phyloP scores from a whole-genome alignment of 305 asterid species.

The Stenogyne calaminthoides region DNA sequence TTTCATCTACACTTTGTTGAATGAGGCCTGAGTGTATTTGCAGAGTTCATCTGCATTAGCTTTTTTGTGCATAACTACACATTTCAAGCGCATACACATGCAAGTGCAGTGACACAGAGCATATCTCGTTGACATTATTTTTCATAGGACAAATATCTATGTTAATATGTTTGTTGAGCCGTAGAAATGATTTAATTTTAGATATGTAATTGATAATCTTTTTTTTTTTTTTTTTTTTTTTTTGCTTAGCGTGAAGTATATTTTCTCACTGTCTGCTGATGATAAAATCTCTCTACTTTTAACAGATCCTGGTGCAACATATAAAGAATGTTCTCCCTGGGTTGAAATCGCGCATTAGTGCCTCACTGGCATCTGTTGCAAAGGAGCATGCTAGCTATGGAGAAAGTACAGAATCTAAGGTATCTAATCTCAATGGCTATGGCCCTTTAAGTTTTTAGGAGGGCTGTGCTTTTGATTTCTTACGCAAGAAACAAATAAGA shows the following conservation, averaged over 20 bases:
- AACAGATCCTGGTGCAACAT: slow-evolving; percentile 91
- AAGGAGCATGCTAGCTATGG: slow-evolving; percentile 99
- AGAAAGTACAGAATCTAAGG: slow-evolving; percentile 94
- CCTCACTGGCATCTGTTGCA: slow-evolving; percentile 83
- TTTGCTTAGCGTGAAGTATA: background rate
- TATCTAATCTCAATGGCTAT: slow-evolving; percentile 30
- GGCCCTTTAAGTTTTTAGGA: slow-evolving; percentile 16
- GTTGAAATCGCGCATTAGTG: slow-evolving; percentile 82
- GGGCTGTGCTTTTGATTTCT: slow-evolving; percentile 14
- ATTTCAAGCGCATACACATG: slow-evolving; percentile 10
- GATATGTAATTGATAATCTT: background rate
- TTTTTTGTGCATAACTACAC: background rate
- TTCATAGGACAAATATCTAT: slow-evolving; percentile 14
- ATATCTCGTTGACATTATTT: background rate
- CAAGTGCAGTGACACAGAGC: slow-evolving; percentile 7
- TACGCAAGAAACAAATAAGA: background rate
- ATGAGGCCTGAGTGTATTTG: slow-evolving; percentile 13
- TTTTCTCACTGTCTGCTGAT: slow-evolving; percentile 17
- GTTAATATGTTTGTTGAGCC: slow-evolving; percentile 7
- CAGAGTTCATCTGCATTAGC: background rate
- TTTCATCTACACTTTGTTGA: slow-evolving; percentile 3
- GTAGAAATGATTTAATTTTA: slow-evolving; percentile 5
- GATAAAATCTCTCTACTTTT: slow-evolving; percentile 25
- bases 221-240: background rate
- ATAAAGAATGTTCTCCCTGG: slow-evolving; percentile 95